phyloP scores from a whole-genome alignment of 2,329 filamentous ascomycete genomes.

The Neophaeococcomyces mojaviensis region DNA sequence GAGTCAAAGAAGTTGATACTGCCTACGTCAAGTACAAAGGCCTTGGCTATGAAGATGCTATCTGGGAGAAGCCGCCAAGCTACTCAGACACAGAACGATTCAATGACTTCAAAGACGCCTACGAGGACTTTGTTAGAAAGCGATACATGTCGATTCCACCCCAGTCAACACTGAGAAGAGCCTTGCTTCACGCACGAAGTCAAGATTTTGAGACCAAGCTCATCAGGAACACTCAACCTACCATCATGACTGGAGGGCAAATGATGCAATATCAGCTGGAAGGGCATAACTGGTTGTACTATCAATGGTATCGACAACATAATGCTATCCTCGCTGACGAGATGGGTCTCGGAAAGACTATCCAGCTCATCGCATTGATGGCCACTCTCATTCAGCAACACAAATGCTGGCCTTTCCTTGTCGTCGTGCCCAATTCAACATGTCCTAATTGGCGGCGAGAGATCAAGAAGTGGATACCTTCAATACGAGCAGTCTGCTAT shows the following conservation, averaged over 20 bases:
- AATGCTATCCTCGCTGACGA: constrained; percentile 93
- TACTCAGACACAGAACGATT: constrained; percentile 61
- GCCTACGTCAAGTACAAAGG: constrained; percentile 89
- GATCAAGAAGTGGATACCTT: constrained; percentile 87
- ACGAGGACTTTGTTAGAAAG: constrained; percentile 76
- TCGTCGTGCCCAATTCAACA: constrained; percentile 90
- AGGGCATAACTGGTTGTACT: constrained; percentile 90
- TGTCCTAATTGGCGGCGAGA: constrained; percentile 97
- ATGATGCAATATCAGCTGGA: constrained; percentile 92
- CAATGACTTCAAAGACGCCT: constrained; percentile 72
- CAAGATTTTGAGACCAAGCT: constrained; percentile 59
- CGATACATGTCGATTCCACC: constrained; percentile 61
- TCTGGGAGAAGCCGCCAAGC: constrained; percentile 77
- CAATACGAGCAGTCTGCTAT: constrained; percentile 81
- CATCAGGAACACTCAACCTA: constrained; percentile 64
- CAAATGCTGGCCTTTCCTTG: constrained; percentile 80
- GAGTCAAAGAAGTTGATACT: constrained; percentile 63
- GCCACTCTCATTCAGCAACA: constrained; percentile 62
- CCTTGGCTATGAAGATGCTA: constrained; percentile 78
- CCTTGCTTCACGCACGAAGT: constrained; percentile 60
- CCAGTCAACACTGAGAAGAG: constrained; percentile 52
- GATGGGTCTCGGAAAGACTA: constrained; percentile 96
- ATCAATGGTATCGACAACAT: constrained; percentile 72
- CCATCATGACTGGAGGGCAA: constrained; percentile 65
- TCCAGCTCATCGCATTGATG: constrained; percentile 81